A percentile compares a stretch with the other conserved stretches of the same genome.
Conservation (phyloP, 1,139 yeast genomes). For the Meyerozyma elateridarum region DNA sequence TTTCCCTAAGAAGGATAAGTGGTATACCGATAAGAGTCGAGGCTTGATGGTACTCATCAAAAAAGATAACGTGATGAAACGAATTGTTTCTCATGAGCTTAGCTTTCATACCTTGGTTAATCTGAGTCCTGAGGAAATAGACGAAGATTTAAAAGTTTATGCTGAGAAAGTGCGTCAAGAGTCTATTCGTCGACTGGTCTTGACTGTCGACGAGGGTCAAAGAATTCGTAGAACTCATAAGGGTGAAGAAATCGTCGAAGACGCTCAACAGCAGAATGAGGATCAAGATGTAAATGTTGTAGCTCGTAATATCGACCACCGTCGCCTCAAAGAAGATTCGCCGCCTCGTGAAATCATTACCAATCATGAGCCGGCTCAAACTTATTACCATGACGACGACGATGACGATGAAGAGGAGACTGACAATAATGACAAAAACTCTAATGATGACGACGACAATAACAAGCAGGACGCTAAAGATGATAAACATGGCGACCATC, state of each 20-base stretch:
- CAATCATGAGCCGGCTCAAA: conserved; percentile 9
- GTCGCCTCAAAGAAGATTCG: conserved; percentile 26
- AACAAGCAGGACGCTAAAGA: conserved; percentile 10
- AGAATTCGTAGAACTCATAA: conserved; percentile 75
- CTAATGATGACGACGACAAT: conserved; percentile 19
- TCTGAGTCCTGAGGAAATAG: conserved; percentile 61
- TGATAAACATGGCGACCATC: background rate
- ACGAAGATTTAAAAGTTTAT: conserved; percentile 65
- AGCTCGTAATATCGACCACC: conserved; percentile 40
- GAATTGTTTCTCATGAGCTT: conserved; percentile 34
- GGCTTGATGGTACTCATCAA: conserved; percentile 35
- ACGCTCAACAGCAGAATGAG: conserved; percentile 25
- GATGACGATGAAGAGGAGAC: conserved; percentile 15
- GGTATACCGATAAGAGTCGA: conserved; percentile 40
- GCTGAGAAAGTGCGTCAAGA: conserved; percentile 72
- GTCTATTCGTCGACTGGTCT: conserved; percentile 58
- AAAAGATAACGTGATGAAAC: conserved; percentile 25
- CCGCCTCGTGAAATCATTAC: conserved; percentile 6
- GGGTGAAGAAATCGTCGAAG: conserved; percentile 78
- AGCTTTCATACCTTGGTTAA: conserved; percentile 49
- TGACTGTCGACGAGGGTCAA: conserved; percentile 51
- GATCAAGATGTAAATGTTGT: conserved; percentile 31
- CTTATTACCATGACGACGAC: conserved; percentile 5
- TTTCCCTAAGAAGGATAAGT: conserved; percentile 20
- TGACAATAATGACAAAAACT: conserved; percentile 12